Conservation (phyloP, 768 basidiomycete genomes). For the Pleurotus tuber-regium region DNA sequence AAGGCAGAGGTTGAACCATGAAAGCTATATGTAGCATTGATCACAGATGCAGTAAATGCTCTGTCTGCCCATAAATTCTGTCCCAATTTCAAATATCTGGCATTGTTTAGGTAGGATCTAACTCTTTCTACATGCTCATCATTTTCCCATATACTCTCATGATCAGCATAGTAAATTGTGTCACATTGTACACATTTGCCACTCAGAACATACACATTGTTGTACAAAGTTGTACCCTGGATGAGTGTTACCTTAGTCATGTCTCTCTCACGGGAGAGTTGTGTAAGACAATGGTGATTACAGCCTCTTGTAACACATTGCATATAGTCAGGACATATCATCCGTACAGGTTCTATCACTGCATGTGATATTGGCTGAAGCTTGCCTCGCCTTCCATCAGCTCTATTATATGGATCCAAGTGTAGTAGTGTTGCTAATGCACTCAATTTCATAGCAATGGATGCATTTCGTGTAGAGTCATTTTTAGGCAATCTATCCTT, state of each 20-base stretch:
- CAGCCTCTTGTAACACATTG: constrained; percentile 16
- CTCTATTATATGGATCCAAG: no score
- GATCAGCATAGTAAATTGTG: constrained; percentile 18
- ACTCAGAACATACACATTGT: constrained; percentile 13
- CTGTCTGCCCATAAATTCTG: constrained; percentile 15
- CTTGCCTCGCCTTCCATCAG: no score
- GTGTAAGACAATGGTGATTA: constrained; percentile 5
- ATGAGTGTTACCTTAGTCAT: constrained; percentile 17
- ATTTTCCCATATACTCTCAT: constrained; percentile 13
- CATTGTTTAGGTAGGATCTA: constrained; percentile 13
- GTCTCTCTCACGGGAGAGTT: constrained; percentile 11
- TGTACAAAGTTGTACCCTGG: constrained; percentile 7
- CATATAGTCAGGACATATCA: constrained; percentile 15
- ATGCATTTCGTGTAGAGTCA: no score
- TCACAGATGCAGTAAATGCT: constrained; percentile 12
- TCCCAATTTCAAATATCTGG: constrained; percentile 15
- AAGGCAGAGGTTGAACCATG: constrained; percentile 18
- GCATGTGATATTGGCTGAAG: constrained; percentile 13
- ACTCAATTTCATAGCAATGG: no score
- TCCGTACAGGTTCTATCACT: constrained; percentile 10
- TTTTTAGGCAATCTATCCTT: no score
- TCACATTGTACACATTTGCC: constrained; percentile 17
- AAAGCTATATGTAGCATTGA: constrained; percentile 17
- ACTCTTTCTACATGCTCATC: background rate
- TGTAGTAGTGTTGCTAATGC: no score